Evolutionary conservation across 192 early-diverging fungal species (phyloP).

Genomic region (Funneliformis mosseae): DNA sequence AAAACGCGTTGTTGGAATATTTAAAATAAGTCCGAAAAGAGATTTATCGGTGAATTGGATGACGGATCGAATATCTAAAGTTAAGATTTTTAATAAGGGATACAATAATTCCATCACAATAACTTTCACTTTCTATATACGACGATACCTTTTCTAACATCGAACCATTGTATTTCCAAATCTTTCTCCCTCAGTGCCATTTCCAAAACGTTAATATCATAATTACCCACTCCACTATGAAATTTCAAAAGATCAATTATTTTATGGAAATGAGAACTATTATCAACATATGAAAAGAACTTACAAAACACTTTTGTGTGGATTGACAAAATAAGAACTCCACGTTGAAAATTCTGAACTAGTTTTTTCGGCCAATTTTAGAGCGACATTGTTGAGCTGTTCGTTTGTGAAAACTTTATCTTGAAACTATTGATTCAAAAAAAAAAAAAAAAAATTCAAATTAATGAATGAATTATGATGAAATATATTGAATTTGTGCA

Average conservation of each 20-base stretch:
- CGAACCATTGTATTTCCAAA: conserved; percentile 32
- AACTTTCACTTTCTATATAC: too few species aligned
- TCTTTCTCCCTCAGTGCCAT: conserved; percentile 4
- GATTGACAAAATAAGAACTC: conserved; percentile 11
- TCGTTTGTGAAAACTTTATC: conserved; percentile 7
- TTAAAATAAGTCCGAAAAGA: conserved; percentile 29
- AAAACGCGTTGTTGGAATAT: background rate
- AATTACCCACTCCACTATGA: conserved; percentile 16
- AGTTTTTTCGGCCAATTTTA: conserved; percentile 1
- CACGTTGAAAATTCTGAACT: background rate
- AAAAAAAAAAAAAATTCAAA: background rate
- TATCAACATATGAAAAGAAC: background rate
- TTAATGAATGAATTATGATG: too few species aligned
- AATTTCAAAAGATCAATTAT: background rate
- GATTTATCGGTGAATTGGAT: conserved; percentile 31
- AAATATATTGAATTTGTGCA: too few species aligned
- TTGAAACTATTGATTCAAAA: conserved; percentile 14
- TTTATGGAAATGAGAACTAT: background rate
- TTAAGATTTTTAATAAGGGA: background rate
- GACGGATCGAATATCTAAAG: conserved; percentile 29
- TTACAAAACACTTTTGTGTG: conserved; percentile 31
- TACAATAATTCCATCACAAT: too few species aligned
- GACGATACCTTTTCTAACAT: conserved; percentile 29
- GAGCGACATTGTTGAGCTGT: conserved; percentile 12
- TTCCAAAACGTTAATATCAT: conserved; percentile 32